phyloP scores from a whole-genome alignment of 2,329 filamentous ascomycete species.

The Penicillium sp. region DNA sequence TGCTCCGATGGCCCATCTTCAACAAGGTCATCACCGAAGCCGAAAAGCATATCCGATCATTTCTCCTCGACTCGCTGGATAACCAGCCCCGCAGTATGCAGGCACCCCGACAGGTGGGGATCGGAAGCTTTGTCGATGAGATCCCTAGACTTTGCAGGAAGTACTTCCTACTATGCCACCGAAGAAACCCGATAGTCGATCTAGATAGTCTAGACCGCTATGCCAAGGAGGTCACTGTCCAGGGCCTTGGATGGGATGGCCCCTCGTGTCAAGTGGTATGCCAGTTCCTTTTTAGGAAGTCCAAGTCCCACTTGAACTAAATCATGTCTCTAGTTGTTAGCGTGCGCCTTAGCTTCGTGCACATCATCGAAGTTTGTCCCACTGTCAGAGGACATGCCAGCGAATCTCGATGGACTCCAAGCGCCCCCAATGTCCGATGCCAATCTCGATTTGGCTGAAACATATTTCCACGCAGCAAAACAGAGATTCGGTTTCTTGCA shows the following conservation, averaged over 20 bases:
- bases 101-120: conserved; percentile 14
- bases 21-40: conserved; percentile 23
- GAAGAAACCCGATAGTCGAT: conserved; percentile 23
- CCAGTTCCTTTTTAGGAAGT: not conserved
- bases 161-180: conserved; percentile 21
- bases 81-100: conserved; percentile 6
- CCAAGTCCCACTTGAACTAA: not conserved
- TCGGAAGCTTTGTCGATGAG: conserved; percentile 19
- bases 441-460: conserved; percentile 23
- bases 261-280: conserved; percentile 29
- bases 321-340: conserved; percentile 19
- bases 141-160: conserved; percentile 20
- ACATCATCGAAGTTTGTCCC: conserved; percentile 18
- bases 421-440: conserved; percentile 18
- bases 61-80: conserved; percentile 26
- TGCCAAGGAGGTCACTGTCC: conserved; percentile 24
- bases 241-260: conserved; percentile 26
- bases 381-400: conserved; percentile 11
- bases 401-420: conserved; percentile 20
- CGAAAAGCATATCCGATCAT: conserved; percentile 25
- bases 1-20: conserved; percentile 27
- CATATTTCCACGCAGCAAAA: conserved; percentile 27
- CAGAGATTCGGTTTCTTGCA: conserved; percentile 25
- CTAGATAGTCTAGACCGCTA: conserved; percentile 21
- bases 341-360: conserved; percentile 24